These are phyloP conservation scores for Plantago major DNA, from an alignment of 257 asterid species.

Conservation along the genomic window DNA sequence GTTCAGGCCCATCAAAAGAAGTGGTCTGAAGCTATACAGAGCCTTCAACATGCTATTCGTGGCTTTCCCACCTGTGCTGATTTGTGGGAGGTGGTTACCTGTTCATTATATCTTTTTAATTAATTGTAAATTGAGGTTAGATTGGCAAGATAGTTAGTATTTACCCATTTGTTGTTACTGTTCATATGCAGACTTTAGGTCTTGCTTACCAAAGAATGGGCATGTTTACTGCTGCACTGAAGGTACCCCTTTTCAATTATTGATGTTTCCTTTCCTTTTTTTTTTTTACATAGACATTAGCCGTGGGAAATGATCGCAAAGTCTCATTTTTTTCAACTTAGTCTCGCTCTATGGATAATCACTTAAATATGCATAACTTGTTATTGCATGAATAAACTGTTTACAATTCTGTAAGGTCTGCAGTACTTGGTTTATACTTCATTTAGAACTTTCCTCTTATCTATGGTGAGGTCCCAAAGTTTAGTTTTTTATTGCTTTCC, in stretches of 20 bases:
- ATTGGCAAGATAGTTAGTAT: constrained; percentile 6
- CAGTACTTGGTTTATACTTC: constrained; percentile 1
- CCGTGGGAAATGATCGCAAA: constrained; percentile 10
- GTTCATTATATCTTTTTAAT: not conserved
- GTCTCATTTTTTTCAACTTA: too few relatives aligned
- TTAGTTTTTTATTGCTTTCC: not conserved
- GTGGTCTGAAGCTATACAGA: constrained; percentile 92
- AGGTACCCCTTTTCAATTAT: constrained; percentile 40
- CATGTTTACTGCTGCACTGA: constrained; percentile 94
- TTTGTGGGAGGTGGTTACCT: constrained; percentile 79
- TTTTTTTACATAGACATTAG: not conserved
- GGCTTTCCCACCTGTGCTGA: constrained; percentile 85
- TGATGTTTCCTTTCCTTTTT: not conserved
- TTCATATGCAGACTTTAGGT: constrained; percentile 66
- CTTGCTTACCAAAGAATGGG: constrained; percentile 93
- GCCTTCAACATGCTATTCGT: constrained; percentile 91
- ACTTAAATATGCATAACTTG: constrained; percentile 3
- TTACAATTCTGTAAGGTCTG: constrained; percentile 2
- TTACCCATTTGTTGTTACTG: constrained; percentile 17
- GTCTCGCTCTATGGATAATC: constrained; percentile 1
- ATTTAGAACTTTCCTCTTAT: not conserved
- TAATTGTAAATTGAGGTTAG: constrained; percentile 1
- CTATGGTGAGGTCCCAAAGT: not conserved
- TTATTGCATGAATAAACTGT: constrained; percentile 1
- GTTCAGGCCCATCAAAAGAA: constrained; percentile 70